Conservation (phyloP, 2,329 filamentous ascomycete species). For the Pseudogymnoascus destructans region DNA sequence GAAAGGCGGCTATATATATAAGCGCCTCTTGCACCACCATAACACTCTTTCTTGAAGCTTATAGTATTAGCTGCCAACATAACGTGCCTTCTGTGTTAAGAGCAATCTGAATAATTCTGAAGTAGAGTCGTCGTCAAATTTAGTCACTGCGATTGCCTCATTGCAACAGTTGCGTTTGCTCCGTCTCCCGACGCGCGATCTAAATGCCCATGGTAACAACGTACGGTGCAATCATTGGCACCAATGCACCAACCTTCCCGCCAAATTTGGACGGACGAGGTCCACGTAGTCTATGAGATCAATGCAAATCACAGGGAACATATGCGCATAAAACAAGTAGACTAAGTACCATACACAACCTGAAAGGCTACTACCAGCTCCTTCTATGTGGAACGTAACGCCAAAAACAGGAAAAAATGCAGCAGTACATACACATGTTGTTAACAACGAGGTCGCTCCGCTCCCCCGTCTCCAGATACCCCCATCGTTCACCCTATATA, state of each 20-base stretch:
- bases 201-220: not conserved
- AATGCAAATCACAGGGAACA: not conserved
- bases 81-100: not conserved
- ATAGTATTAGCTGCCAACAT: not conserved
- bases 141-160: not conserved
- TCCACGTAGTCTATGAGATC: not conserved
- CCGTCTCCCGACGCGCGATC: not conserved
- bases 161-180: not conserved
- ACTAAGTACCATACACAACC: conserved; percentile 26
- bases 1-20: conserved; percentile 8
- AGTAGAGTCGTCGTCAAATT: not conserved
- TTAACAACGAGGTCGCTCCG: conserved; percentile 16
- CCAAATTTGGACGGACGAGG: not conserved
- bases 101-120: not conserved
- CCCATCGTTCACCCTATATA: conserved; percentile 1
- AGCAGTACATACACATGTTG: conserved; percentile 25
- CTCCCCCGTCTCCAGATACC: conserved; percentile 2
- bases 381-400: conserved; percentile 26
- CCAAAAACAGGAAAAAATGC: conserved; percentile 21
- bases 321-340: conserved; percentile 11
- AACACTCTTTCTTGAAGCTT: not conserved
- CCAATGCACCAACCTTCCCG: not conserved
- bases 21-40: not conserved
- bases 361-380: conserved; percentile 20
- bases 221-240: not conserved